Conservation (phyloP, 768 basidiomycete species). For the Steccherinum ochraceum region DNA sequence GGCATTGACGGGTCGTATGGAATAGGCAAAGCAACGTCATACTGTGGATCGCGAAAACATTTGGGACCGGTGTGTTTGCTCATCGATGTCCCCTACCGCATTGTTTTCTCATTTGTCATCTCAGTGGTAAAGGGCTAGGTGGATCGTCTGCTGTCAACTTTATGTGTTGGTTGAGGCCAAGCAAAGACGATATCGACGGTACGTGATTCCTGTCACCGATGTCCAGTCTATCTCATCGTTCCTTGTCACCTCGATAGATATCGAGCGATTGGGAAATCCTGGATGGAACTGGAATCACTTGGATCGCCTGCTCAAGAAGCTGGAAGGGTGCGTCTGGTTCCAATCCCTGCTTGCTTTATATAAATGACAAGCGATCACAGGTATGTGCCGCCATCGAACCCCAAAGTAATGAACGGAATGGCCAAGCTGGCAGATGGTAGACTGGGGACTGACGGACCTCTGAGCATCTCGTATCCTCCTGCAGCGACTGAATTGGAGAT, state of each 20-base stretch:
- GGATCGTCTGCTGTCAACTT: conserved; percentile 14
- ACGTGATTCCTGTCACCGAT: not conserved
- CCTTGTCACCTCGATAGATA: conserved; percentile 7
- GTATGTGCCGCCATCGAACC: not conserved
- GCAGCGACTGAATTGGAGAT: conserved; percentile 3
- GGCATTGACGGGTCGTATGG: not conserved
- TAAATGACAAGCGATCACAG: not conserved
- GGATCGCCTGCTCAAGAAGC: conserved; percentile 13
- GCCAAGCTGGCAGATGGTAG: not conserved
- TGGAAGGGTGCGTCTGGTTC: conserved; percentile 15
- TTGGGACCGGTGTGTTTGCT: conserved; percentile 10
- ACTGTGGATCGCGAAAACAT: not conserved
- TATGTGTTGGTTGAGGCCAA: conserved; percentile 10
- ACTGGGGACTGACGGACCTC: not conserved
- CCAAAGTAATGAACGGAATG: not conserved
- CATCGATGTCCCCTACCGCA: not conserved
- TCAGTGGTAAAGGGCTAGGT: conserved; percentile 11
- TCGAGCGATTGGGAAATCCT: conserved; percentile 21
- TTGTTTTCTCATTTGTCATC: too few relatives aligned
- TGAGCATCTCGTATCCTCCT: not conserved
- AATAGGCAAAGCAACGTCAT: not conserved
- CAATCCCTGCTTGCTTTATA: not conserved
- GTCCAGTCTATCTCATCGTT: too few relatives aligned
- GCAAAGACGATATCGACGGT: conserved; percentile 10
- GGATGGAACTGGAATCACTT: conserved; percentile 22